Percentiles rank a stretch among this genome's conserved stretches.
phyloP scores from a whole-genome alignment of 129 eudicot genomes.

The Erigeron canadensis region DNA sequence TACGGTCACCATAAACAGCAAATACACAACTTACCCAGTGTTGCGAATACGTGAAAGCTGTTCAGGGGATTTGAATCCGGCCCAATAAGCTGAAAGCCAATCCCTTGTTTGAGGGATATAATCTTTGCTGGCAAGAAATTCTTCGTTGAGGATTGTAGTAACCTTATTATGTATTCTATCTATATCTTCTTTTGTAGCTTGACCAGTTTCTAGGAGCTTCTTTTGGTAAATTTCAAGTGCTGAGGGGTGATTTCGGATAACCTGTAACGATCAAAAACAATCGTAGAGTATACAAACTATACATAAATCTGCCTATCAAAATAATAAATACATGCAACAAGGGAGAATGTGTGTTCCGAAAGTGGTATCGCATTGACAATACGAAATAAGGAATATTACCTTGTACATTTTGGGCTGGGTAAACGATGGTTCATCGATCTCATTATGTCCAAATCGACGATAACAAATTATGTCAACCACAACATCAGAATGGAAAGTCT shows the following conservation, averaged over 20 bases:
- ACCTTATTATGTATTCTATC: conserved; percentile 72
- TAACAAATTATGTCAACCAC: conserved; percentile 91
- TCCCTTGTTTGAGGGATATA: conserved; percentile 74
- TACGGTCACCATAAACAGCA: neutral
- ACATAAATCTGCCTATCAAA: neutral
- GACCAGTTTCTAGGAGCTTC: conserved; percentile 73
- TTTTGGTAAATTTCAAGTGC: conserved; percentile 75
- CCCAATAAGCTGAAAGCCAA: conserved; percentile 97
- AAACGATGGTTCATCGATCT: conserved; percentile 91
- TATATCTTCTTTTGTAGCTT: conserved; percentile 69
- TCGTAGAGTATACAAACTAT: conserved; percentile 4
- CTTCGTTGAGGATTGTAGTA: conserved; percentile 72
- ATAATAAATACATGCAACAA: neutral
- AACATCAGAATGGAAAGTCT: conserved; percentile 86
- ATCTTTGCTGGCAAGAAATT: conserved; percentile 86
- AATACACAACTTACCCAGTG: conserved; percentile 66
- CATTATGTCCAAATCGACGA: conserved; percentile 97
- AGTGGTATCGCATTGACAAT: neutral
- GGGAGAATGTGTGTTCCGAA: conserved; percentile 3
- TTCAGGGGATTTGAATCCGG: conserved; percentile 88
- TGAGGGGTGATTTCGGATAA: conserved; percentile 83
- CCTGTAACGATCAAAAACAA: conserved; percentile 37
- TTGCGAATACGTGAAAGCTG: conserved; percentile 93
- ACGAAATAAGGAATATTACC: conserved; percentile 32
- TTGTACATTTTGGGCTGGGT: conserved; percentile 95